phyloP scores from a whole-genome alignment of 2,329 filamentous ascomycete species.

The Microcyclospora pomicola region DNA sequence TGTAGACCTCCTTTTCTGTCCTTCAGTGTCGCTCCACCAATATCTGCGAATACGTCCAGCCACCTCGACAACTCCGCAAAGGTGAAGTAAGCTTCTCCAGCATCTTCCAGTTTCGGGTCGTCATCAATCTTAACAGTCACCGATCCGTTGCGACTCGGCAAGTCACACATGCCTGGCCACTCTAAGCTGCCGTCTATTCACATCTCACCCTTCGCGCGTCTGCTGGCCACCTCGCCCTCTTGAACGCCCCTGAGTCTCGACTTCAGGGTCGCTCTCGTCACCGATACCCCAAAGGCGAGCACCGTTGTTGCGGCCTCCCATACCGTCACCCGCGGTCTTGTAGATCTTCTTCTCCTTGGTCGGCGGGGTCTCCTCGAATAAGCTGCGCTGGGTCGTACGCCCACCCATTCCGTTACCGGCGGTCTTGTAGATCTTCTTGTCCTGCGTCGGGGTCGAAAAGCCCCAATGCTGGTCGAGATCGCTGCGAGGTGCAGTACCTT shows the following conservation, averaged over 20 bases:
- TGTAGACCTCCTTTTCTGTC: no score
- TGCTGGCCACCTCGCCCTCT: background rate
- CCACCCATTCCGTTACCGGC: conserved; percentile 47
- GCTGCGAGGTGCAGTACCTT: conserved; percentile 1
- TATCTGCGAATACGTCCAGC: no score
- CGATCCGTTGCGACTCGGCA: no score
- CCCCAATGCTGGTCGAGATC: conserved; percentile 4
- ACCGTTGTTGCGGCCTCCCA: conserved; percentile 47
- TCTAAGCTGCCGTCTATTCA: no score
- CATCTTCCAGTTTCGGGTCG: no score
- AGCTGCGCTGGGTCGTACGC: conserved; percentile 12
- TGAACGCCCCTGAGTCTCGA: conserved; percentile 4
- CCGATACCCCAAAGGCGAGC: conserved; percentile 45
- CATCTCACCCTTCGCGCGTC: no score
- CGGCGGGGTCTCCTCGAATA: background rate
- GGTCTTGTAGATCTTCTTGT: conserved; percentile 24
- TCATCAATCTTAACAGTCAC: no score
- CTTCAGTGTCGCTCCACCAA: no score
- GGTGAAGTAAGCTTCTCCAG: no score
- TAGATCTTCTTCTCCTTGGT: conserved; percentile 13
- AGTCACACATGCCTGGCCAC: no score
- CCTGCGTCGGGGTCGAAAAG: conserved; percentile 3
- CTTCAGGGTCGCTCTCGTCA: conserved; percentile 33
- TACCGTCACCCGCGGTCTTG: conserved; percentile 35
- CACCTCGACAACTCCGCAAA: no score